Evolutionary conservation across 768 basidiomycete genomes (phyloP).

Genomic region (Daedaleopsis sinensis): DNA sequence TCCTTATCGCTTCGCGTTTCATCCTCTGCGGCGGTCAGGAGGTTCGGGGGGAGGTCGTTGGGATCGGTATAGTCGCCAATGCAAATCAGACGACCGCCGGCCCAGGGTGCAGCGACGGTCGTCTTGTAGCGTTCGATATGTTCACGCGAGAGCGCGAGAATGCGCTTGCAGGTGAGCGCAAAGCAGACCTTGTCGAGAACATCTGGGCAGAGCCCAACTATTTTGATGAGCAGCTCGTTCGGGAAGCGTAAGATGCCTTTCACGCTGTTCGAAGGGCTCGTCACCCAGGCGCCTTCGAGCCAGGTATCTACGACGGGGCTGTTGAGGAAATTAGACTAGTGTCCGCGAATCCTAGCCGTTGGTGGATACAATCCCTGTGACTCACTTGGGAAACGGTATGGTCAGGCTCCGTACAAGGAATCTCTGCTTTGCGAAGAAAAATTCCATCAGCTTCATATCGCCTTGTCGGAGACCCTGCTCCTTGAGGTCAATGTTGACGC

Average conservation of each 20-base stretch:
- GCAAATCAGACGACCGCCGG: no score
- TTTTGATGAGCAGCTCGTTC: background rate
- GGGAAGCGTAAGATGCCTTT: background rate
- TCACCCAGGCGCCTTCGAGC: background rate
- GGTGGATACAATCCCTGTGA: background rate
- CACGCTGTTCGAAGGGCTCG: background rate
- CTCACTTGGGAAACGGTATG: background rate
- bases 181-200: no score
- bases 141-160: no score
- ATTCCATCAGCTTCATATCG: background rate
- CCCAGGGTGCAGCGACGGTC: no score
- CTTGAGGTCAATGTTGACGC: background rate
- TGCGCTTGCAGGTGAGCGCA: no score
- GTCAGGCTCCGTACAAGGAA: background rate
- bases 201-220: no score
- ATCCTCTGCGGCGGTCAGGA: no score
- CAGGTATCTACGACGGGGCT: background rate
- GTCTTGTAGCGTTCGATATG: no score
- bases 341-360: background rate
- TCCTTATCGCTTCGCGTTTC: no score
- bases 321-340: background rate
- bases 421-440: background rate
- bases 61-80: no score
- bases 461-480: background rate
- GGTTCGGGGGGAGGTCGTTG: no score